Base-by-base conservation (phyloP, 208 protist species). In the Trypanosoma caninum region DNA sequence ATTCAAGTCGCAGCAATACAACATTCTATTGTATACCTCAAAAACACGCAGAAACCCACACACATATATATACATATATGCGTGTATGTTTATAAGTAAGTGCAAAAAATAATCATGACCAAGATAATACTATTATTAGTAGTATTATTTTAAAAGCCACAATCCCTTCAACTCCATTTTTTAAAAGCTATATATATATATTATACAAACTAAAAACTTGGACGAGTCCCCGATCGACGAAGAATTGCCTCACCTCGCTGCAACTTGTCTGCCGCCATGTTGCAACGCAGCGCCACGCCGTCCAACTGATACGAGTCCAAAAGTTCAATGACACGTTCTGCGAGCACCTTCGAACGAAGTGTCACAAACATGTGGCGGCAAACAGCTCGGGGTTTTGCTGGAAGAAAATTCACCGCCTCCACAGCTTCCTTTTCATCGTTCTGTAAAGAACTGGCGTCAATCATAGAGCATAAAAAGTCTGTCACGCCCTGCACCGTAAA, bases 281-380 rank as follows among this genome's bases (percentile, higher is more conserved):
- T 95, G 52, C 84, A 92, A n/a, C 89, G 80, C 40, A 95, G 67
- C 18, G 47, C 47, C 6, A n/a, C 61, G 5, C 75, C 73, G 14
- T 81, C 71, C 45, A 95, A 52, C 40, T 42, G 59, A 38, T 80
- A 71, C 22, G 81, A 69, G 52, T 95, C 74, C 31, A 95, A 66
- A 25, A 75, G 25, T 25, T 77, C 53, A 16, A 76, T 64, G 2
- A 73, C 72, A 40, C 58, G 82, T 31, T 69, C 76, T 2, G 84
- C 84, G 13, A 83, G 44, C 10, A 78, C 55, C 8, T 84, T 76
- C 11, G 78, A 84, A 7, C 75, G 72, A 23, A 95, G 63, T 14
- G 77, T 86, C 33, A 95, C 74, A 55, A 82, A 95, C 74, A 89
- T 84, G 78, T 92, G 74, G 25, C 78, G 78, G 34, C 84, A 73